Evolutionary conservation across 805 yeast genomes (phyloP).

Genomic region (Martiniozyma abietophila): DNA sequence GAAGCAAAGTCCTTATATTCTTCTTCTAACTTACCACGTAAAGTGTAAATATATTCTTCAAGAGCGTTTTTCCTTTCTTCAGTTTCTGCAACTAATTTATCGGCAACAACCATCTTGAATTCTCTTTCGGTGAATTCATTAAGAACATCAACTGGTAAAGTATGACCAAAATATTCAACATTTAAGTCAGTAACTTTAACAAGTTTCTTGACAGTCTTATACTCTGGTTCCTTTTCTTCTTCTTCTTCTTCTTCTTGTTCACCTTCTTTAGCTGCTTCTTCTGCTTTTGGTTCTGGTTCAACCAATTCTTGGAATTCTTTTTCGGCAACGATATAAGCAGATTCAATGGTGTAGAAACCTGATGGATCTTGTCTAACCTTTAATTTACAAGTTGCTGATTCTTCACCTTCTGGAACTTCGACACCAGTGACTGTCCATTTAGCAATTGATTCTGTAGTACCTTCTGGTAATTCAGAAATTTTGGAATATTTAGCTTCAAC

Average conservation of each 20-base stretch:
- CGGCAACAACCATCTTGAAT: conserved; percentile 75
- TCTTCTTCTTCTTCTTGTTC: conserved; percentile 25
- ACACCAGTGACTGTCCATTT: conserved; percentile 86
- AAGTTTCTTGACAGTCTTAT: conserved; percentile 82
- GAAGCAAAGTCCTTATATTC: conserved; percentile 81
- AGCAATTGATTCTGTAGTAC: conserved; percentile 59
- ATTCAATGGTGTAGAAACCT: conserved; percentile 88
- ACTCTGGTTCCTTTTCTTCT: conserved; percentile 69
- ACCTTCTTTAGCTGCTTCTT: conserved; percentile 30
- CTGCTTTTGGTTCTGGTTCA: conserved; percentile 40
- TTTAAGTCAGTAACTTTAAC: conserved; percentile 80
- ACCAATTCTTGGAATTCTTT: conserved; percentile 80
- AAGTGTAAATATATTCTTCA: conserved; percentile 96
- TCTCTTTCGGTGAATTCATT: conserved; percentile 70
- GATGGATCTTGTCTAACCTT: conserved; percentile 96
- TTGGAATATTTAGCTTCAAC: conserved; percentile 81
- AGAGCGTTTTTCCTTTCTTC: conserved; percentile 97
- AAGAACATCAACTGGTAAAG: conserved; percentile 48
- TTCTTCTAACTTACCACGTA: conserved; percentile 94
- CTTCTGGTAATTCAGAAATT: conserved; percentile 61
- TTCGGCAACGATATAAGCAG: conserved; percentile 93
- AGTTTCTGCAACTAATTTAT: conserved; percentile 95
- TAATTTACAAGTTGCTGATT: conserved; percentile 75
- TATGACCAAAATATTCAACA: conserved; percentile 52
- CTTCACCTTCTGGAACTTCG: conserved; percentile 65